A percentile compares a stretch with the other conserved stretches of the same genome.
These are phyloP conservation scores for Penicillium sp. DNA, from an alignment of 2,329 filamentous ascomycete species.

Conservation along the genomic window DNA sequence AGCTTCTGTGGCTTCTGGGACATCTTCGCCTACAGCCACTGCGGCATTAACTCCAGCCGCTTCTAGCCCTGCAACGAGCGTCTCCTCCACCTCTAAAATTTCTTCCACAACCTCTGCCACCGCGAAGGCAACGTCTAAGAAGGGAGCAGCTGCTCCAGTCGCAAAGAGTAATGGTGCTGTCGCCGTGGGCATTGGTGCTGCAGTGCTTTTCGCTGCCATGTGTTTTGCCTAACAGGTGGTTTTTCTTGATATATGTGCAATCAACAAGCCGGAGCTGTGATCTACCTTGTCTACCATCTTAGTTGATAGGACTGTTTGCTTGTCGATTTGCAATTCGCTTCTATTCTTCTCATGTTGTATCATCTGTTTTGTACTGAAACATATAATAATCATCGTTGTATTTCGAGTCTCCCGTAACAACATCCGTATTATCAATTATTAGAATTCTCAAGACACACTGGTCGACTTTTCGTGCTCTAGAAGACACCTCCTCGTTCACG, in stretches of 20 bases:
- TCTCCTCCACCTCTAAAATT: neutral
- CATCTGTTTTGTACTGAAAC: neutral
- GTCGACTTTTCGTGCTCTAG: neutral
- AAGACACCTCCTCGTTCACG: constrained; percentile 7
- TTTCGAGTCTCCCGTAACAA: neutral
- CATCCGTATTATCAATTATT: neutral
- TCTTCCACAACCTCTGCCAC: constrained; percentile 17
- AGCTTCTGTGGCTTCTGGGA: neutral
- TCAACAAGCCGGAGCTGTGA: neutral
- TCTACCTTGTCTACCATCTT: neutral
- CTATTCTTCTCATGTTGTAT: neutral
- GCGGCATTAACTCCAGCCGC: constrained; percentile 11
- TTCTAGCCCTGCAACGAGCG: neutral
- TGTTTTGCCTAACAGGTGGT: too few species aligned
- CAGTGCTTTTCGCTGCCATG: too few species aligned
- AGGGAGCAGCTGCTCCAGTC: constrained; percentile 19
- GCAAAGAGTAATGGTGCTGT: constrained; percentile 22
- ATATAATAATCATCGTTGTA: too few species aligned
- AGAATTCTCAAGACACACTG: neutral
- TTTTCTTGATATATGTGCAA: neutral
- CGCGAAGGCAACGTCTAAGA: constrained; percentile 22
- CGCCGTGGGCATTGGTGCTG: too few species aligned
- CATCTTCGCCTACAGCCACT: constrained; percentile 10
- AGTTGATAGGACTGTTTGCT: neutral
- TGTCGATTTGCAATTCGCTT: neutral